Conservation (phyloP, 257 asterid species). For the Jacaranda copaia region DNA sequence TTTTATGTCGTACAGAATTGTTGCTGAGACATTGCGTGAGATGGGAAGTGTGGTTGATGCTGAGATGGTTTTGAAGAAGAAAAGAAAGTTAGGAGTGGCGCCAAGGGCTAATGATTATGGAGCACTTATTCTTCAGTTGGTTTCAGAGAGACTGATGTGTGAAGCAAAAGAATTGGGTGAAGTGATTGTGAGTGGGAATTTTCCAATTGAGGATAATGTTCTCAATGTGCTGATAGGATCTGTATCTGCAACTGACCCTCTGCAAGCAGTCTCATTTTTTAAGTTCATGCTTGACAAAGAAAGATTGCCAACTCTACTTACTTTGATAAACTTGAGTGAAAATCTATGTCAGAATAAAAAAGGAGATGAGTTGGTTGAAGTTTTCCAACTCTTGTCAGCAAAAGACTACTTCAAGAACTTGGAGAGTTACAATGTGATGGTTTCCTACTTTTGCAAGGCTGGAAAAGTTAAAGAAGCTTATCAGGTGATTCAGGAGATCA, state of each 20-base stretch:
- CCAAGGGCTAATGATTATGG: constrained; percentile 71
- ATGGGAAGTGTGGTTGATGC: constrained; percentile 63
- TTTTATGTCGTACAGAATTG: constrained; percentile 86
- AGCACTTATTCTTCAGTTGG: constrained; percentile 64
- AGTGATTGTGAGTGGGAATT: constrained; percentile 77
- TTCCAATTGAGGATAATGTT: constrained; percentile 79
- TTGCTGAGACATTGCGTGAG: constrained; percentile 68
- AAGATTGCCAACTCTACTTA: constrained; percentile 60
- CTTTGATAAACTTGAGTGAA: constrained; percentile 68
- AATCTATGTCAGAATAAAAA: constrained; percentile 71
- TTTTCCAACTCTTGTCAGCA: constrained; percentile 56
- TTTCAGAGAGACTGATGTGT: constrained; percentile 58
- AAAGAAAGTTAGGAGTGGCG: constrained; percentile 90
- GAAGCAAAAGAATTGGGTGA: constrained; percentile 83
- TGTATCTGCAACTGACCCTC: constrained; percentile 68
- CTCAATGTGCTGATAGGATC: constrained; percentile 76
- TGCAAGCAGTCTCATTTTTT: constrained; percentile 62
- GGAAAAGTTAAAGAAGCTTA: constrained; percentile 78
- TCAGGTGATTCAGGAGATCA: constrained; percentile 77
- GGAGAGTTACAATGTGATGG: constrained; percentile 71
- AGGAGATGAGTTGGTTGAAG: constrained; percentile 63
- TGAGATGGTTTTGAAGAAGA: constrained; percentile 72
- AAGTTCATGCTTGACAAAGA: constrained; percentile 75
- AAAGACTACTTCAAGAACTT: constrained; percentile 59
- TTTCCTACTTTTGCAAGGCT: constrained; percentile 70